Conservation (phyloP, 2,329 filamentous ascomycete genomes). For the Fusarium chaquense region DNA sequence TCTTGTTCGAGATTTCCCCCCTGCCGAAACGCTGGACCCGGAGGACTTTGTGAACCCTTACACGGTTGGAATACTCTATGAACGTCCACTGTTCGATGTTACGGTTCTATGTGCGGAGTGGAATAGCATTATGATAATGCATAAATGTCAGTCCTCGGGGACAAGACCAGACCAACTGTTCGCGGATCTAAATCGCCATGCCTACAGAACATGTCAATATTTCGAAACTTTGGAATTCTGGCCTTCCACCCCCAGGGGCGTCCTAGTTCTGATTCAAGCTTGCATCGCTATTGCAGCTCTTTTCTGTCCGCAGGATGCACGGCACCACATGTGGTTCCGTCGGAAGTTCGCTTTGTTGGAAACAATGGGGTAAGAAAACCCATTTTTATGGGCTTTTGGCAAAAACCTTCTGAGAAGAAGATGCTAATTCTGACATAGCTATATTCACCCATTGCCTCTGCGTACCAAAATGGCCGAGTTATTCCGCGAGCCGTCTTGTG, state of each 20-base stretch:
- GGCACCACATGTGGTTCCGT: conserved; percentile 82
- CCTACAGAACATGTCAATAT: conserved; percentile 78
- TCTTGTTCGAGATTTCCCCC: conserved; percentile 73
- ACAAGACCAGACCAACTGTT: conserved; percentile 63
- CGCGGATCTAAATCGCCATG: conserved; percentile 69
- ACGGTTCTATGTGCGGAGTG: conserved; percentile 83
- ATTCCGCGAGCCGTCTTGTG: conserved; percentile 78
- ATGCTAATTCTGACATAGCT: conserved; percentile 64
- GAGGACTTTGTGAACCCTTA: conserved; percentile 82
- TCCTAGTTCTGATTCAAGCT: conserved; percentile 78
- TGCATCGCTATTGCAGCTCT: conserved; percentile 80
- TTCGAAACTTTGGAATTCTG: conserved; percentile 83
- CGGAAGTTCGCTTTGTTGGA: conserved; percentile 84
- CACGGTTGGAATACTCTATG: conserved; percentile 75
- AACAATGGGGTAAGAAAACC: conserved; percentile 74
- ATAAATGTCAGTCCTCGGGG: conserved; percentile 76
- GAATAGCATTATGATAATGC: conserved; percentile 83
- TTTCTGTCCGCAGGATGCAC: conserved; percentile 81
- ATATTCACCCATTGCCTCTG: conserved; percentile 82
- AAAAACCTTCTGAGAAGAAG: not conserved
- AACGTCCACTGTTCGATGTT: conserved; percentile 76
- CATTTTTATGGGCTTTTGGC: not conserved
- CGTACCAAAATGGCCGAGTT: conserved; percentile 80
- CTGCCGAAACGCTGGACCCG: conserved; percentile 61
- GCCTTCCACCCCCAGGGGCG: conserved; percentile 76